Conservation (phyloP, 192 early-diverging fungal genomes). For the Coemansia sp. region DNA sequence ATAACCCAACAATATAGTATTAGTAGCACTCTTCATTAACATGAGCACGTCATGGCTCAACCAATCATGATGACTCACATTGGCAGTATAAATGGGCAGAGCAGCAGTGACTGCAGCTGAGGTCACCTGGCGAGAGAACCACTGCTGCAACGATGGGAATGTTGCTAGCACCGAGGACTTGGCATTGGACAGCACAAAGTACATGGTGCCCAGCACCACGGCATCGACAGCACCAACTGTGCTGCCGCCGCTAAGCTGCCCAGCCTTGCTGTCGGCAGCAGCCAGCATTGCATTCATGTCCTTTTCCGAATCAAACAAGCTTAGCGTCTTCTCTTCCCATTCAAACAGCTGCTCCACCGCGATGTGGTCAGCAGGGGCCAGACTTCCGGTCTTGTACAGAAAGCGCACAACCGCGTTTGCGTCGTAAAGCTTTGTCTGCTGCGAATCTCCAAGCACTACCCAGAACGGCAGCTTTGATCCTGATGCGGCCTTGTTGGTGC, state of each 20-base stretch:
- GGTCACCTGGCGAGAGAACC: conserved; percentile 24
- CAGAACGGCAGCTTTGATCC: conserved; percentile 41
- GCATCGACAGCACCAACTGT: conserved; percentile 25
- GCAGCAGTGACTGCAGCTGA: conserved; percentile 19
- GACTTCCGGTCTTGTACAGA: conserved; percentile 26
- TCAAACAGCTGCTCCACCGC: conserved; percentile 46
- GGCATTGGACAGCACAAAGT: conserved; percentile 34
- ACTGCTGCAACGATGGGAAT: conserved; percentile 28
- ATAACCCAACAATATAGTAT: not conserved
- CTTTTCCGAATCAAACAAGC: conserved; percentile 19
- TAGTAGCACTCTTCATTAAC: too few species aligned
- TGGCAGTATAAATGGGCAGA: conserved; percentile 31
- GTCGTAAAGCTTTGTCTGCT: conserved; percentile 35
- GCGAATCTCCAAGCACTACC: conserved; percentile 15
- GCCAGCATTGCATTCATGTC: conserved; percentile 26
- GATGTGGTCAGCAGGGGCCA: conserved; percentile 22
- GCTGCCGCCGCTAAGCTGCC: conserved; percentile 8
- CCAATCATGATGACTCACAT: conserved; percentile 38
- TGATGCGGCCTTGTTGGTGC: conserved; percentile 8
- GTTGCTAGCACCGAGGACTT: conserved; percentile 16
- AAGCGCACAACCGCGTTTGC: conserved; percentile 52
- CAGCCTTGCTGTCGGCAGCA: conserved; percentile 13
- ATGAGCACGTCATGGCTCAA: too few species aligned
- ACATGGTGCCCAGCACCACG: conserved; percentile 41
- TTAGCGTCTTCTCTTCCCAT: conserved; percentile 51